These are phyloP conservation scores for Xylariaceae sp. DNA, from an alignment of 2,329 filamentous ascomycete genomes.

Conservation along the genomic window DNA sequence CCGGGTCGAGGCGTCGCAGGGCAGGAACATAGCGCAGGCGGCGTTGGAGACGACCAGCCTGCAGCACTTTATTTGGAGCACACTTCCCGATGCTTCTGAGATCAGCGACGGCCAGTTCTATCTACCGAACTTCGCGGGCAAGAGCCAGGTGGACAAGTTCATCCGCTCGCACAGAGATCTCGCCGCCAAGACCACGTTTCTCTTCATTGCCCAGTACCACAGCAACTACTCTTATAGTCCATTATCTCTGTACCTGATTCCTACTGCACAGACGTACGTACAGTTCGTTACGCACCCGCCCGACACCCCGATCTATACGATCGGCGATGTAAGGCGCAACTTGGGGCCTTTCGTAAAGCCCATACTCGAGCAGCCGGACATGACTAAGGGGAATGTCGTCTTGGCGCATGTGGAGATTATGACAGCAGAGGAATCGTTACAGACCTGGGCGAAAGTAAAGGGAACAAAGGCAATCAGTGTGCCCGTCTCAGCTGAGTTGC, in stretches of 20 bases:
- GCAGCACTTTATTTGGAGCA: conserved; percentile 20
- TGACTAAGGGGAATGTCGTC: conserved; percentile 14
- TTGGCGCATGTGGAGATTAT: conserved; percentile 8
- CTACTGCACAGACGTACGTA: conserved; percentile 11
- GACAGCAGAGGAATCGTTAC: conserved; percentile 14
- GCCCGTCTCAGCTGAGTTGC: conserved; percentile 11
- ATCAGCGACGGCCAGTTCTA: conserved; percentile 10
- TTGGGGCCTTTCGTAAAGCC: conserved; percentile 12
- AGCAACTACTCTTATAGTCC: conserved; percentile 11
- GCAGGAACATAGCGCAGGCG: conserved; percentile 17
- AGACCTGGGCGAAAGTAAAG: conserved; percentile 14
- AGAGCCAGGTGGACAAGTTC: conserved; percentile 16
- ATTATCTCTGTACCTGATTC: conserved; percentile 9
- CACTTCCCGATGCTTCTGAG: conserved; percentile 8
- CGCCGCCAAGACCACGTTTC: conserved; percentile 15
- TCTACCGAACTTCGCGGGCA: conserved; percentile 4
- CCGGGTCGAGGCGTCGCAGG: conserved; percentile 5
- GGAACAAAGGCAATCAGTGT: conserved; percentile 14
- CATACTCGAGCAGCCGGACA: conserved; percentile 13
- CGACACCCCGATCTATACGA: conserved; percentile 12
- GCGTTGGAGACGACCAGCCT: conserved; percentile 9
- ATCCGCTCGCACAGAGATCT: conserved; percentile 12
- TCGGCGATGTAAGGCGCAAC: conserved; percentile 16
- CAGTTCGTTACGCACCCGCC: conserved; percentile 17
- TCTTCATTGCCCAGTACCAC: conserved; percentile 13